phyloP scores from a whole-genome alignment of 1,284 basidiomycete genomes.

The Pterula multifida region DNA sequence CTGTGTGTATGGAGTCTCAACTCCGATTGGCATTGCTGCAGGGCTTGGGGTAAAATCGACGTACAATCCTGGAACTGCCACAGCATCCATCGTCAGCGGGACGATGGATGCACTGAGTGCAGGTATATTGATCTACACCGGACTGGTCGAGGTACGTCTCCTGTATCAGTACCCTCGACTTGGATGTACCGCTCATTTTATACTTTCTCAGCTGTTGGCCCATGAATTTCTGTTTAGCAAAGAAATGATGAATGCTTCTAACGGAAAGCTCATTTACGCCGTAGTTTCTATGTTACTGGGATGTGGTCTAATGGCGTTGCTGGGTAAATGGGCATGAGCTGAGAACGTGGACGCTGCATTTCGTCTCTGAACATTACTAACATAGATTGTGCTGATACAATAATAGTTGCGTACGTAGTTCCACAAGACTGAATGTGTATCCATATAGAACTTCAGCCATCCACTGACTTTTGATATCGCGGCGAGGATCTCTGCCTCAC shows the following conservation, averaged over 20 bases:
- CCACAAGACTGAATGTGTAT: neutral
- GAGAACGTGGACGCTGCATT: neutral
- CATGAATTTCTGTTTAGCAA: slow-evolving; percentile 89
- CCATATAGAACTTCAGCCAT: neutral
- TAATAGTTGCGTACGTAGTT: neutral
- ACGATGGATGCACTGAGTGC: slow-evolving; percentile 78
- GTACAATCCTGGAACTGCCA: slow-evolving; percentile 73
- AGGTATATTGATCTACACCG: slow-evolving; percentile 88
- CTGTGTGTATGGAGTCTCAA: slow-evolving; percentile 66
- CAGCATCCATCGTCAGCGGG: slow-evolving; percentile 73
- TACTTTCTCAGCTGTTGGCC: slow-evolving; percentile 54
- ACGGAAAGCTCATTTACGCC: slow-evolving; percentile 54
- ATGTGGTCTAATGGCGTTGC: slow-evolving; percentile 72
- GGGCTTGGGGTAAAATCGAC: slow-evolving; percentile 75
- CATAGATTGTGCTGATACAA: neutral
- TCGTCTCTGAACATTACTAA: neutral
- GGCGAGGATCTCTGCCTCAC: neutral
- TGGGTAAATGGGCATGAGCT: slow-evolving; percentile 71
- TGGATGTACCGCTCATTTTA: slow-evolving; percentile 5
- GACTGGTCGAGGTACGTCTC: slow-evolving; percentile 65
- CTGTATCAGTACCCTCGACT: neutral
- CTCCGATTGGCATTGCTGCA: slow-evolving; percentile 73
- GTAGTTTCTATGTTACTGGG: slow-evolving; percentile 67
- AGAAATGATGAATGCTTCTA: slow-evolving; percentile 64
- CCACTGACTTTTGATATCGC: neutral